Evolutionary conservation across 129 eudicot species (phyloP), one percentile per base, ranked within the genome.

Genomic region (Glebionis coronaria): DNA sequence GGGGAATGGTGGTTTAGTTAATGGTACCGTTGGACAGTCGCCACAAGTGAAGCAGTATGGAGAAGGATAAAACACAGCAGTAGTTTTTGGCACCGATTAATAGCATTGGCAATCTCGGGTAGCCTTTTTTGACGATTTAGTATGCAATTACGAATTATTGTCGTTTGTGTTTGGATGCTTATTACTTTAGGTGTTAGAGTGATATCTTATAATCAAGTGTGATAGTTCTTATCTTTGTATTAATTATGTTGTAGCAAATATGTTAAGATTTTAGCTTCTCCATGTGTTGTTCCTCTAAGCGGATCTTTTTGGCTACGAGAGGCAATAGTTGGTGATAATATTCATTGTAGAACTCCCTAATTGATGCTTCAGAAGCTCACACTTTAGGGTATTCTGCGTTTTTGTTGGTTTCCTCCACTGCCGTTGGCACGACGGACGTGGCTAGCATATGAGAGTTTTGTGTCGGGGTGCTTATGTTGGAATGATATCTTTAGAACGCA

Each of bases 41-140:
- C 87, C 78, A 51, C 82, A 82, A 55, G 20, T 83, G 35, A 83
- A 73, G 51, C 82, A 76, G 67, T 42, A 78, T 35, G 82, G 73
- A 65, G 74, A 72, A 51, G 63, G 16, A 50, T 88, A n/a, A 82
- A 45, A 72, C 77, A 14, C 64, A 69, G 14, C 70, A 50, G 71
- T 91, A 92, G 87, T 83, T 88, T 75, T 68, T 93, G 85, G 98
- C 88, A 44, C 90, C 91, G 8, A 82, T 93, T 47, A 88, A 79
- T 72, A 86, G 84, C 91, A 83, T 92, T 14, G 83, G 85, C 15
- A 88, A 86, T 75, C 78, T 86, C 54, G 95, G 97, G 99, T 93
- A 82, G 63, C 62, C 35, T 47, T 61, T 54, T 59, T n/a, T 54
- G 69, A 46, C 67, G 63, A 70, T 68, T 31, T 53, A 16, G 2